Base-by-base conservation (phyloP, 179 eudicot species). In the Pouteria campechiana region DNA sequence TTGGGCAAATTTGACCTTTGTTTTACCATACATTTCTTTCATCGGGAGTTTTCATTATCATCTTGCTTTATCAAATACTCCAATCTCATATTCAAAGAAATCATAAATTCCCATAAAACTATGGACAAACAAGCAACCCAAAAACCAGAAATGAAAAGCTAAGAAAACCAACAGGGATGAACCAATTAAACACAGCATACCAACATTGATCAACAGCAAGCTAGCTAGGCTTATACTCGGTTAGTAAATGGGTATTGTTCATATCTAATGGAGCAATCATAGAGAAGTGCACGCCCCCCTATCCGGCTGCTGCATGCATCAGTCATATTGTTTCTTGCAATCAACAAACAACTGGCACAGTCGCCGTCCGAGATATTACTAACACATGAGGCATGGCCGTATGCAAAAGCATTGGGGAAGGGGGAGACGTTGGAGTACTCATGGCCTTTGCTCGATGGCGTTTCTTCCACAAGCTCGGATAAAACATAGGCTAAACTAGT, bases 341-440 rank as follows among this genome's bases (percentile, higher is more conserved):
- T 56, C 21, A 34, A 57, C 5, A 68, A 65, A 40, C 79, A 68
- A 19, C 56, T 51, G 21, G 42, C 31, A 52, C 79, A 73, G 46
- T 73, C 74, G 2, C 58, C 2, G 14, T 32, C 33, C 18, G 71
- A 55, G 16, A 72, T 61, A 16, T 46, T 60, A 3, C 22, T 30
- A 41, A 36, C 64, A 41, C 74, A 68, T 5, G 61, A 14, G 18
- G 63, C 74, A 14, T 68, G 74, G 20, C 74, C 74, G 20, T 63
- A 73, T 12, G 79, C 79, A 29, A 63, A 68, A 15, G 68, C 65
- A 12, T 59, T 72, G 0, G 78, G 78, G 25, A 48, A 72, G 3
- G 78, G 74, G 12, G 74, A 73, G 24, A 73, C 60, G 56, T 64
- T 64, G 23, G 33, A 37, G 28, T 40, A 60, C 19, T 68, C 65